Percentiles rank a stretch among this genome's conserved stretches.
These are phyloP conservation scores for Metschnikowia drakensbergensis DNA, from an alignment of 805 yeast species.

Conservation along the genomic window DNA sequence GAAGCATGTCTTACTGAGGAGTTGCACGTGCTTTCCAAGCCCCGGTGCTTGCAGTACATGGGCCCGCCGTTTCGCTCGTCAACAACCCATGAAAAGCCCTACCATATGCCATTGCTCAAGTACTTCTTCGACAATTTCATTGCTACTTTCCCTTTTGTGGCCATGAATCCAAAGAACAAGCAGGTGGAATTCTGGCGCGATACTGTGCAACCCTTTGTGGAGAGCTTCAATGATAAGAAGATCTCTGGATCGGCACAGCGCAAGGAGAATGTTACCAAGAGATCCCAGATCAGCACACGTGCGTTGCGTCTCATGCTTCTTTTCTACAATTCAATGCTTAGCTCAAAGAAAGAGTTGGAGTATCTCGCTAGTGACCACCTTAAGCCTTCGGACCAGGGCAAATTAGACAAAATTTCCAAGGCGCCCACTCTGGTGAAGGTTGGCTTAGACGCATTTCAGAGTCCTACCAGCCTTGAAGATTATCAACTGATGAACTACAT, in stretches of 20 bases:
- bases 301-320: constrained; percentile 60
- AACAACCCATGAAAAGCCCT: constrained; percentile 9
- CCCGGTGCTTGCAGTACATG: constrained; percentile 59
- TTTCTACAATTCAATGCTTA: constrained; percentile 71
- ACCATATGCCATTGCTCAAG: constrained; percentile 62
- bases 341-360: constrained; percentile 52
- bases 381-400: constrained; percentile 36
- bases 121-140: constrained; percentile 63
- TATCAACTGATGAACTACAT: constrained; percentile 30
- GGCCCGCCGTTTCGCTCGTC: constrained; percentile 68
- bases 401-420: constrained; percentile 30
- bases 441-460: constrained; percentile 15
- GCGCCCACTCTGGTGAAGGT: constrained; percentile 13
- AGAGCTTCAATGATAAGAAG: constrained; percentile 67
- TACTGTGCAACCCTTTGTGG: constrained; percentile 77
- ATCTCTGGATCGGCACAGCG: constrained; percentile 74
- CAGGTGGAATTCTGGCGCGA: constrained; percentile 65
- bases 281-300: constrained; percentile 59
- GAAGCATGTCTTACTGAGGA: constrained; percentile 61
- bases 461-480: constrained; percentile 11
- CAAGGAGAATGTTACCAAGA: constrained; percentile 59
- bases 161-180: constrained; percentile 44
- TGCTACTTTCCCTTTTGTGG: constrained; percentile 71
- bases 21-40: constrained; percentile 53
- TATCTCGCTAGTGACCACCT: constrained; percentile 38